Percentiles rank a stretch among this genome's conserved stretches.
phyloP scores from a whole-genome alignment of 2,329 filamentous ascomycete species.

The Tolypocladium album region DNA sequence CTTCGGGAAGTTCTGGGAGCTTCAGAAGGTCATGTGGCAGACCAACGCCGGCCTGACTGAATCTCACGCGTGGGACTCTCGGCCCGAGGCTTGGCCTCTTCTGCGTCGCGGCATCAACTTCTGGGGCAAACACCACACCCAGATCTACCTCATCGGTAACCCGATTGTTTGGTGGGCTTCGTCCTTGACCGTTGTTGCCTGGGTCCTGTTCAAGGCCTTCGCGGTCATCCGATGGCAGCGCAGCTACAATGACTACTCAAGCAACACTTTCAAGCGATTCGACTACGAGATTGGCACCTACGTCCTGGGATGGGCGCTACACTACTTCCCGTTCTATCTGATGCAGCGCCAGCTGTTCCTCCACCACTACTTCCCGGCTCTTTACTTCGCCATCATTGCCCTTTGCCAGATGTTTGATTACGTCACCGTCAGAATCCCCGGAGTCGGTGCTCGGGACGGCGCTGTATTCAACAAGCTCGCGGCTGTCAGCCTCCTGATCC shows the following conservation, averaged over 20 bases:
- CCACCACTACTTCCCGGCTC: slow-evolving; percentile 94
- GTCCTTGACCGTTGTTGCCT: slow-evolving; percentile 65
- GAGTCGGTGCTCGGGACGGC: slow-evolving; percentile 52
- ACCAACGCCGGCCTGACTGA: slow-evolving; percentile 95
- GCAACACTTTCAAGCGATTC: slow-evolving; percentile 83
- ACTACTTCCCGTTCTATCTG: slow-evolving; percentile 98
- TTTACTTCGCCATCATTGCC: slow-evolving; percentile 88
- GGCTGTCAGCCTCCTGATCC: slow-evolving; percentile 61
- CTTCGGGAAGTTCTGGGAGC: slow-evolving; percentile 94
- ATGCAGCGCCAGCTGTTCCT: slow-evolving; percentile 98
- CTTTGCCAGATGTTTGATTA: slow-evolving; percentile 89
- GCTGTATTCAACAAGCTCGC: slow-evolving; percentile 66
- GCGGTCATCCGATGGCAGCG: slow-evolving; percentile 90
- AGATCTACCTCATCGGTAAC: slow-evolving; percentile 95
- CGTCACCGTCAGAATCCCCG: slow-evolving; percentile 58
- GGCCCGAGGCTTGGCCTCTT: slow-evolving; percentile 85
- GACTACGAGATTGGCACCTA: slow-evolving; percentile 92
- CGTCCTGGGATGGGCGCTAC: slow-evolving; percentile 89
- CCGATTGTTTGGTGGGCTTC: slow-evolving; percentile 91
- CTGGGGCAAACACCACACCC: slow-evolving; percentile 88
- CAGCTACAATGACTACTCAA: slow-evolving; percentile 75
- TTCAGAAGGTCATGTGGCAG: slow-evolving; percentile 97
- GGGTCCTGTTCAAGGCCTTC: slow-evolving; percentile 75
- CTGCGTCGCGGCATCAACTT: slow-evolving; percentile 96
- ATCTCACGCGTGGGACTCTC: slow-evolving; percentile 96